Percentiles rank a stretch among this genome's conserved stretches.
Conservation (phyloP, 345 rosid genomes). For the Brassica cretica region DNA sequence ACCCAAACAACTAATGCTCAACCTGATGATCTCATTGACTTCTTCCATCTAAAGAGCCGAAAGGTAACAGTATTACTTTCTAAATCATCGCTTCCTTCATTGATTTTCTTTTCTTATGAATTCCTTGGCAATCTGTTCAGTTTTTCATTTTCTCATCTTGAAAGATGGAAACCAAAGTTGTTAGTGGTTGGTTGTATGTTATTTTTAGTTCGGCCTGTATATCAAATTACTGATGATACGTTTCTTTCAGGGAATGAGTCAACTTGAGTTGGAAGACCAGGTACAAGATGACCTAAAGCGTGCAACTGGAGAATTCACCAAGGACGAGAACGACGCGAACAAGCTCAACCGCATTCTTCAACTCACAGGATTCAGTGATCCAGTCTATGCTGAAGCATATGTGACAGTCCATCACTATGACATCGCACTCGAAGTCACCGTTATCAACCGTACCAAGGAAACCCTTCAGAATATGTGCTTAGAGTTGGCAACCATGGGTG, state of each 20-base stretch:
- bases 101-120: not conserved
- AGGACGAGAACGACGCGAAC: slow-evolving; percentile 92
- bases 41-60: slow-evolving; percentile 97
- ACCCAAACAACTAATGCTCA: slow-evolving; percentile 92
- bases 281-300: slow-evolving; percentile 98
- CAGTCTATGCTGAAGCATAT: slow-evolving; percentile 98
- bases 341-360: slow-evolving; percentile 97
- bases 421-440: slow-evolving; percentile 92
- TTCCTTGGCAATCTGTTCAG: not conserved
- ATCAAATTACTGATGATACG: slow-evolving; percentile 11
- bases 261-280: slow-evolving; percentile 97
- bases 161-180: not conserved
- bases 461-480: slow-evolving; percentile 97
- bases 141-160: not conserved
- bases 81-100: not conserved
- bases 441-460: slow-evolving; percentile 91
- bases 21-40: slow-evolving; percentile 96
- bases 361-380: slow-evolving; percentile 98
- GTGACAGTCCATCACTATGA: slow-evolving; percentile 98
- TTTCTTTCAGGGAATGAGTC: slow-evolving; percentile 90
- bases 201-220: not conserved
- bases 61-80: slow-evolving; percentile 50
- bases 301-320: slow-evolving; percentile 95
- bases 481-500: slow-evolving; percentile 99
- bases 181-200: not conserved